Evolutionary conservation across 2,329 filamentous ascomycete species (phyloP).

Genomic region (Calonectria leucothoes): DNA sequence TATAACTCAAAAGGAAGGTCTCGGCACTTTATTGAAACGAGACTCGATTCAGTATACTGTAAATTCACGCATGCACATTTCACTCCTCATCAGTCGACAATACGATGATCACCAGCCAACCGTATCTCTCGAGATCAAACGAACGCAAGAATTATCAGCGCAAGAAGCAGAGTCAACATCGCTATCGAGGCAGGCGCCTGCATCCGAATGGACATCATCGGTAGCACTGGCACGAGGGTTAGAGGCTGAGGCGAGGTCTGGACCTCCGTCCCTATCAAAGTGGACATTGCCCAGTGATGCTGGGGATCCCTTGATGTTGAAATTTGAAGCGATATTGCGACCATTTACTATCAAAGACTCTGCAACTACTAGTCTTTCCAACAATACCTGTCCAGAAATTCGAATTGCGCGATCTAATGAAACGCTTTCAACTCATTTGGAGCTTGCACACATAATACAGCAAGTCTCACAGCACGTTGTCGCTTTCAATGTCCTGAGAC

Average conservation of each 20-base stretch:
- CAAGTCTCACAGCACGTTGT: background rate
- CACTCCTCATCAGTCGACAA: background rate
- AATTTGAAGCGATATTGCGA: background rate
- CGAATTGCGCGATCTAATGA: background rate
- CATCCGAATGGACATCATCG: background rate
- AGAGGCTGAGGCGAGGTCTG: background rate
- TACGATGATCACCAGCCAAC: background rate
- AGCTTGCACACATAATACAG: background rate
- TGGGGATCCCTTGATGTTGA: background rate
- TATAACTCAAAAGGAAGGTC: background rate
- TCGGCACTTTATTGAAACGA: background rate
- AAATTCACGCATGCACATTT: background rate
- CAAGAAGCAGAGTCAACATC: background rate
- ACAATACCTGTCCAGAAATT: background rate
- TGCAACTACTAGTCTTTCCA: background rate
- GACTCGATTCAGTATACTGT: background rate
- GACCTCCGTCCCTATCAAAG: background rate
- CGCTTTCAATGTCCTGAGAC: background rate
- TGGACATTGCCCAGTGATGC: background rate
- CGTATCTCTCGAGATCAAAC: background rate
- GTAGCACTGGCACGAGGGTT: background rate
- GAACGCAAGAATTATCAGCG: background rate
- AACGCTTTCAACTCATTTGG: background rate
- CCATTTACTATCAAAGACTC: background rate
- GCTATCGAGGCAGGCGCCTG: background rate